Base-by-base conservation (phyloP, 805 yeast species). In the Pichia manshurica region DNA sequence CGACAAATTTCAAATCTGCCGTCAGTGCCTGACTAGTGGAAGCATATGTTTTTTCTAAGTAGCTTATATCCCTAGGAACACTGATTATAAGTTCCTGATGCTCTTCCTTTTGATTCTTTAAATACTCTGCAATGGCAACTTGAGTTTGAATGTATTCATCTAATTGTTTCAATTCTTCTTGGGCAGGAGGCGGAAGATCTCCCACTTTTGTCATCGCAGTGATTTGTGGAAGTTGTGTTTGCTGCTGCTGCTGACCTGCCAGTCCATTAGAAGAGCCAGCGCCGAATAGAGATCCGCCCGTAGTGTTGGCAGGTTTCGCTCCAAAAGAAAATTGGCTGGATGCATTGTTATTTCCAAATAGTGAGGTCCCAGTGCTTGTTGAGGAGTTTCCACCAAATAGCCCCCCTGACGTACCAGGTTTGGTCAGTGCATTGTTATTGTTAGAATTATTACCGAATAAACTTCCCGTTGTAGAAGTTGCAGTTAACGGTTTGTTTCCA, bases 141-240 rank as follows among this genome's bases (percentile, higher is more conserved):
- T 86, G 95, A 32, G 77, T 77, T 58, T 82, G 84, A 42, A 86
- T 82, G 59, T 82, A 84, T 48, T 77, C 74, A 63, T 86, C 88
- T 48, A 86, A 67, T 53, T 81, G 80, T 61, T 82, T 85, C 33
- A 86, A 68, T 59, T 85, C 87, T 50, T 69, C 75, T 56, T 83
- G 85, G 47, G 81, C 66, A n/a, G 68, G 74, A n/a, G 78, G 82
- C 2, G 93, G 90, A 35, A 86, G 67, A 50, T 84, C 91, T 8
- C 80, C 79, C 9, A 86, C 84, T 43, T 84, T 74, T 0, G 91
- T 82, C 81, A 86, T 78, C 13, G 89, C 80, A 10, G 84, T 82
- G 39, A 86, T 69, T 43, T 69, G 77, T 4, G 74, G 72, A 45
- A 69, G 61, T 48, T 70, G 80, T 9, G 66, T 65, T 22, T 71